Evolutionary conservation across 768 basidiomycete genomes (phyloP).

Genomic region (Boletus bicolor): DNA sequence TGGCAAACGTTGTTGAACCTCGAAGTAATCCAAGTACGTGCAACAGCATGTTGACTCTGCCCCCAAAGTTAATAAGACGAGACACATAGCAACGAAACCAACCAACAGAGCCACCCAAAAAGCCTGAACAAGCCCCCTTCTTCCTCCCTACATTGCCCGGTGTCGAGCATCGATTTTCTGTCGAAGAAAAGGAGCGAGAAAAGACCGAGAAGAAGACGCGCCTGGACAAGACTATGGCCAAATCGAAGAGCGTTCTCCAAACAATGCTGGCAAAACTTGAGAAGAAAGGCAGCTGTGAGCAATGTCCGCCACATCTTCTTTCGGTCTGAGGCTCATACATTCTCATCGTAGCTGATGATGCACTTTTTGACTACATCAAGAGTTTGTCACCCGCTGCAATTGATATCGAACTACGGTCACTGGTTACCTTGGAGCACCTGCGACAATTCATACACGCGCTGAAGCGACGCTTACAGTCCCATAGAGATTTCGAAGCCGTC

Average conservation of each 20-base stretch:
- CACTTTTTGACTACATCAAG: constrained; percentile 82
- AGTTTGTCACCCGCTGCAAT: constrained; percentile 85
- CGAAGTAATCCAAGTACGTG: constrained; percentile 82
- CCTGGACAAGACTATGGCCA: constrained; percentile 49
- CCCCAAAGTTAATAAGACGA: background rate
- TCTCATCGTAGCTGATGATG: constrained; percentile 53
- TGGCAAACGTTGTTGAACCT: constrained; percentile 98
- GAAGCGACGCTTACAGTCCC: constrained; percentile 66
- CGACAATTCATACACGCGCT: constrained; percentile 72
- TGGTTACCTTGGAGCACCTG: constrained; percentile 63
- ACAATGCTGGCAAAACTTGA: constrained; percentile 58
- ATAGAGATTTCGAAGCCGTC: constrained; percentile 92
- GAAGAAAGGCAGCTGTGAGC: constrained; percentile 65
- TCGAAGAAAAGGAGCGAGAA: constrained; percentile 41
- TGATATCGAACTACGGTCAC: constrained; percentile 85
- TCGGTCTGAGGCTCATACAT: constrained; percentile 3
- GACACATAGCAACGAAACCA: constrained; percentile 81
- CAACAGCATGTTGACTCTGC: background rate
- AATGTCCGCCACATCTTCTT: constrained; percentile 8
- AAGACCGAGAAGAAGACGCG: constrained; percentile 43
- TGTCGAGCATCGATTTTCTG: constrained; percentile 77
- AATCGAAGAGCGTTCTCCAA: constrained; percentile 66
- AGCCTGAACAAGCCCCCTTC: constrained; percentile 93
- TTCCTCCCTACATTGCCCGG: constrained; percentile 93
- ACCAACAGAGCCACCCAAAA: constrained; percentile 93